Percentiles rank a stretch among this genome's conserved stretches.
Evolutionary conservation across 495 filamentous ascomycete species (phyloP).

Genomic region (Tuber indicum): DNA sequence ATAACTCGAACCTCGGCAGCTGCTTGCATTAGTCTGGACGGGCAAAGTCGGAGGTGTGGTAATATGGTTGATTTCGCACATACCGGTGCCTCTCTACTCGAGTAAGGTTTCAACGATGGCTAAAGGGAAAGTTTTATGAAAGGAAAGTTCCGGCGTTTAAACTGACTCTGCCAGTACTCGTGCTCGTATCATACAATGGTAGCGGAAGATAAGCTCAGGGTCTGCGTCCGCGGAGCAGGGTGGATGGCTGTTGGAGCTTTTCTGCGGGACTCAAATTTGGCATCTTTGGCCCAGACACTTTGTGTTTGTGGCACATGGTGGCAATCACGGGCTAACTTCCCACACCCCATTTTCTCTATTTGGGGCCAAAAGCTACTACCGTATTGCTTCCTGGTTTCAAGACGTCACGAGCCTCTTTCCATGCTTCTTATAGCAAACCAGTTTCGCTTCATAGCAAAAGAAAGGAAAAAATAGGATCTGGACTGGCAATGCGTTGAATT

Average conservation of each 20-base stretch:
- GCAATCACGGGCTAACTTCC: neutral
- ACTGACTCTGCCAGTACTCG: neutral
- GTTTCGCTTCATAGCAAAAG: neutral
- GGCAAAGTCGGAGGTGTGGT: neutral
- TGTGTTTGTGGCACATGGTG: neutral
- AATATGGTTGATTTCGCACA: neutral
- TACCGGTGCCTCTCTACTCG: neutral
- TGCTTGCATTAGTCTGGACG: neutral
- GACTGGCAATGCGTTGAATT: neutral
- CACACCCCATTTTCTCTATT: neutral
- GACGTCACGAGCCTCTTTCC: neutral
- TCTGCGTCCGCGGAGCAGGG: neutral
- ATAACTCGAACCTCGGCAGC: conserved; percentile 2
- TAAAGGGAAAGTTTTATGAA: neutral
- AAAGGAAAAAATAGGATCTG: neutral
- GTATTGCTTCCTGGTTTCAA: neutral
- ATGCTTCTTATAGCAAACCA: neutral
- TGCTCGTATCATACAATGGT: neutral
- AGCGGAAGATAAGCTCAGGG: neutral
- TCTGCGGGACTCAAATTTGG: neutral
- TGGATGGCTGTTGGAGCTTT: neutral
- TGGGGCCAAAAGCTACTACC: neutral
- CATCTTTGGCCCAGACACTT: neutral
- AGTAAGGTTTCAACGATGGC: neutral
- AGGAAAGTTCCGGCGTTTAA: neutral